phyloP scores from a whole-genome alignment of 2,329 filamentous ascomycete species.

The Stenocarpella maydis region DNA sequence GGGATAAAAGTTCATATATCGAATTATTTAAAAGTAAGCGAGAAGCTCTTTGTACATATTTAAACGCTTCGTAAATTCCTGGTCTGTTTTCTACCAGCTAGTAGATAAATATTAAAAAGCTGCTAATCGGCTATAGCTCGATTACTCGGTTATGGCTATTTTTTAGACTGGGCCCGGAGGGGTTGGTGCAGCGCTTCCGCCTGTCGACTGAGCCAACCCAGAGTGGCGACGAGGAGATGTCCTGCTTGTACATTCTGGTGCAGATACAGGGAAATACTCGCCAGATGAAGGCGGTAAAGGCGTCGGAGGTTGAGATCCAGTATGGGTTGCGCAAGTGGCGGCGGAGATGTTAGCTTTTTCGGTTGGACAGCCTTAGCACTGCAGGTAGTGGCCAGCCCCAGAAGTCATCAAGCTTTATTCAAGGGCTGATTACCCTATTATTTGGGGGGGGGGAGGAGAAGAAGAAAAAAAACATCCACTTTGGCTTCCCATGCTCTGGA shows the following conservation, averaged over 20 bases:
- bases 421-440: too few species aligned
- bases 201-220: constrained; percentile 52
- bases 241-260: constrained; percentile 44
- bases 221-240: constrained; percentile 43
- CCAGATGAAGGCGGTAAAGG: constrained; percentile 52
- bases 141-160: too few species aligned
- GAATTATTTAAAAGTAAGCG: too few species aligned
- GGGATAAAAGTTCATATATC: too few species aligned
- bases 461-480: too few species aligned
- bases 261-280: constrained; percentile 47
- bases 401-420: too few species aligned
- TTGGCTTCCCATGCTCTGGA: constrained; percentile 40
- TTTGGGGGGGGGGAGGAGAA: too few species aligned
- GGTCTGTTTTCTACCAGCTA: too few species aligned
- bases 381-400: background rate
- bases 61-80: too few species aligned
- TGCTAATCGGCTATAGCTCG: too few species aligned
- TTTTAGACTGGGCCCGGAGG: constrained; percentile 45
- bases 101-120: too few species aligned
- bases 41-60: too few species aligned
- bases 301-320: constrained; percentile 57
- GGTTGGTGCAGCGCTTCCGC: constrained; percentile 45
- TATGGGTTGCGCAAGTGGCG: constrained; percentile 40
- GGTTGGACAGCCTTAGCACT: constrained; percentile 43
- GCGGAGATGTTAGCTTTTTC: constrained; percentile 47